Percentiles rank a stretch among this genome's conserved stretches.
Conservation (phyloP, 176 grass and related monocot species). For the Avena eriantha region DNA sequence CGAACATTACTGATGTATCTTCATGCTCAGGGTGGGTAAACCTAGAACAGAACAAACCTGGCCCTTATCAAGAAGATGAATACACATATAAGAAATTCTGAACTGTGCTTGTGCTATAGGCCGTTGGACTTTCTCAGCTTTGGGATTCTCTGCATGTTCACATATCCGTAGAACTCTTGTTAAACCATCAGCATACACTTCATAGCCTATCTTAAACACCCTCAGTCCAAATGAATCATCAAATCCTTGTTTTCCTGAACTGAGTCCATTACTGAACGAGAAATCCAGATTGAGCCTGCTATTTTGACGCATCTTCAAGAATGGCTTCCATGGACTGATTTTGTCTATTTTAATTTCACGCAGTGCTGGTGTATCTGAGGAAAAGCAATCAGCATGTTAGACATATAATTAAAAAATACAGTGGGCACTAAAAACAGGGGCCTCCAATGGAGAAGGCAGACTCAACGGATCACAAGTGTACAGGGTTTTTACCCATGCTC, state of each 20-base stretch:
- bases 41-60: conserved; percentile 61
- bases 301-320: conserved; percentile 72
- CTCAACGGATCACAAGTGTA: background rate
- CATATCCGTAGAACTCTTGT: conserved; percentile 75
- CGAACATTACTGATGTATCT: conserved; percentile 3
- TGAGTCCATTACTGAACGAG: conserved; percentile 56
- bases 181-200: conserved; percentile 88
- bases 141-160: conserved; percentile 54
- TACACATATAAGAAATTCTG: conserved; percentile 60
- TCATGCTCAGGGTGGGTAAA: background rate
- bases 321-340: conserved; percentile 76
- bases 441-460: background rate
- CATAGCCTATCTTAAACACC: conserved; percentile 72
- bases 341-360: conserved; percentile 94
- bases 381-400: conserved; percentile 44
- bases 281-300: conserved; percentile 70
- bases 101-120: conserved; percentile 65
- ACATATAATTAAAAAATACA: conserved; percentile 39
- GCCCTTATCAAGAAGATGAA: conserved; percentile 76
- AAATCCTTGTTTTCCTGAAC: conserved; percentile 58
- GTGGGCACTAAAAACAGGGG: conserved; percentile 14
- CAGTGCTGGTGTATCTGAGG: conserved; percentile 74
- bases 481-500: background rate
- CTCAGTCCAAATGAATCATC: conserved; percentile 62
- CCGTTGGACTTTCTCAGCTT: conserved; percentile 56